Evolutionary conservation across 2,329 filamentous ascomycete genomes (phyloP).

Genomic region (Microthyrium microscopicum): DNA sequence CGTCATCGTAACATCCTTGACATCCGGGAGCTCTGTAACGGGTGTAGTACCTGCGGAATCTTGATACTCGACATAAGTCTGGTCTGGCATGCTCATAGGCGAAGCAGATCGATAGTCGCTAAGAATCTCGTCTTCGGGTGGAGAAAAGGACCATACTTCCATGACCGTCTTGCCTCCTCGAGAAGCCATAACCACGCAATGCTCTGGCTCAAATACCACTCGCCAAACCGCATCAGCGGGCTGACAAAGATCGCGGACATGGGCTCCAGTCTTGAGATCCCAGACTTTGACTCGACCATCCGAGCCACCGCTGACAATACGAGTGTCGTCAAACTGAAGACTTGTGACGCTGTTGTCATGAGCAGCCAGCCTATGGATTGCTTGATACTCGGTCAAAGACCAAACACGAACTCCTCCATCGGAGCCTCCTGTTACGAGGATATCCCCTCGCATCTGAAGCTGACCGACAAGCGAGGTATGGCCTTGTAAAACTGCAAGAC

Average conservation of each 20-base stretch:
- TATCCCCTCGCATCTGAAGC: conserved; percentile 87
- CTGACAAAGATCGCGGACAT: conserved; percentile 79
- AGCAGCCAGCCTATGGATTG: conserved; percentile 85
- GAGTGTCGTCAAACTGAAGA: conserved; percentile 87
- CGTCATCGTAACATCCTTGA: no score
- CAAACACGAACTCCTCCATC: conserved; percentile 94
- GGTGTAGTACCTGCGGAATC: conserved; percentile 44
- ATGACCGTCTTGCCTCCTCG: conserved; percentile 78
- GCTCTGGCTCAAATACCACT: conserved; percentile 95
- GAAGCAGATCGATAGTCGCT: conserved; percentile 22
- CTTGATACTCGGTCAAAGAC: conserved; percentile 78
- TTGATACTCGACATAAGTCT: conserved; percentile 13
- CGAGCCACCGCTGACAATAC: conserved; percentile 88
- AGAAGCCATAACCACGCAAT: conserved; percentile 88
- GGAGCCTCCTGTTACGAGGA: conserved; percentile 86
- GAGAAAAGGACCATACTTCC: conserved; percentile 97
- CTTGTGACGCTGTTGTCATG: conserved; percentile 98
- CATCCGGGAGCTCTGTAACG: no score
- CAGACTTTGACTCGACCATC: conserved; percentile 98
- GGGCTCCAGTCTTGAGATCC: conserved; percentile 81
- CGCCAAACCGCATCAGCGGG: conserved; percentile 94
- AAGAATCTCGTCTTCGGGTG: conserved; percentile 47
- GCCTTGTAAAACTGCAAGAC: conserved; percentile 82
- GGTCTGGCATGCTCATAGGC: conserved; percentile 27
- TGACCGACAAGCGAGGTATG: conserved; percentile 95